Base-by-base conservation (phyloP, 495 filamentous ascomycete species). In the Aspergillus bridgeri region DNA sequence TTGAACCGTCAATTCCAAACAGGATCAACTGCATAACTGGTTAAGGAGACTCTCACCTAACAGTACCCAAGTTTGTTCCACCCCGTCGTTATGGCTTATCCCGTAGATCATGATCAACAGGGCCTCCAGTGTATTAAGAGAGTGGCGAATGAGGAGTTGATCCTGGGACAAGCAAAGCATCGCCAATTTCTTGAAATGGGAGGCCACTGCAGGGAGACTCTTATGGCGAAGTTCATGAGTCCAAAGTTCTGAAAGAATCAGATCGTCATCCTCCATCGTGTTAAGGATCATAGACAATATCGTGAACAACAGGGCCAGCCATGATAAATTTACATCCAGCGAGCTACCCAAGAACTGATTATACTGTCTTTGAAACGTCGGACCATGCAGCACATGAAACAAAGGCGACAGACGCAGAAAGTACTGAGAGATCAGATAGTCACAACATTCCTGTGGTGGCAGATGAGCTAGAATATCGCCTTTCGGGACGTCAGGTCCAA, bases 331-430 rank as follows among this genome's bases (percentile, higher is more conserved):
- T 13, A 19, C 20, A 3, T 19, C 17, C 27, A n/a, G 9, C 13
- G 27, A 29, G 21, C 23, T 33, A 5, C 43, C 19, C 2, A 42
- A 2, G 19, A 53, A 43, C 3, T n/a, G 15, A 11, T 18, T 21
- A 22, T 43, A 53, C n/a, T 52, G n/a, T 19, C 33, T 42, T 23
- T 53, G 27, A n/a, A 53, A 53, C 2, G 51, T 53, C 2, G 51
- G 51, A 11, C 51, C 51, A 43, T 53, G 51, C 18, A 53, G 20
- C 6, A 53, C 42, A 17, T 53, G 51, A 15, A 42, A 53, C 27
- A 53, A 20, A 13, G 51, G 51, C 13, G 51, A 53, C 1, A 53
- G 29, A 20, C 29, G 15, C 51, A 23, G 21, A 33, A 53, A 53
- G 21, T 53, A 53, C n/a, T 53, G 27, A 13, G 38, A 18, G 1